These are phyloP conservation scores for Verbena officinalis DNA, from an alignment of 257 asterid species.

Conservation along the genomic window DNA sequence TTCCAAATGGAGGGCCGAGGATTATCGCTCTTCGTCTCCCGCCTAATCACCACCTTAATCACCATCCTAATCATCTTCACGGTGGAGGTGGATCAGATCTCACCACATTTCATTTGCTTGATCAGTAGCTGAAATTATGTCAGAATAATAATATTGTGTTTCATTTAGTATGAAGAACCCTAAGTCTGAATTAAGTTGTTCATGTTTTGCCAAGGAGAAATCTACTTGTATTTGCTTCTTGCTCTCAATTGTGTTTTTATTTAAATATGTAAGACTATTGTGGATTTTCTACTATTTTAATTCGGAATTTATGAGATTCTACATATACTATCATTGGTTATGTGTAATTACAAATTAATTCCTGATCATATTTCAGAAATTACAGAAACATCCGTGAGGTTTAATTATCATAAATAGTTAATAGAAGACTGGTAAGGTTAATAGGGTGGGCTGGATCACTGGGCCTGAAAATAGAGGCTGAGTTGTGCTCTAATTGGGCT, in stretches of 20 bases:
- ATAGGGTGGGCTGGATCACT: no score
- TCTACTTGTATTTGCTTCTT: constrained; percentile 5
- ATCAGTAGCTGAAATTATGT: constrained; percentile 37
- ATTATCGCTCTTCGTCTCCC: constrained; percentile 58
- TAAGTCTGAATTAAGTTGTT: constrained; percentile 5
- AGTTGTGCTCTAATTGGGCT: no score
- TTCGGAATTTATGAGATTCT: no score
- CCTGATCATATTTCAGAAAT: no score
- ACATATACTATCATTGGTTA: no score
- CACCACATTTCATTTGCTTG: constrained; percentile 73
- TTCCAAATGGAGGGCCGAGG: constrained; percentile 54
- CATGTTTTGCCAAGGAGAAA: neutral
- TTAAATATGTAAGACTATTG: constrained; percentile 24
- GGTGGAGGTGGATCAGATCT: constrained; percentile 83
- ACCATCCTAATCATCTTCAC: constrained; percentile 51
- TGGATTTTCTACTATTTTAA: neutral
- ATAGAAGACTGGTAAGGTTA: no score
- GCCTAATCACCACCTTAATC: constrained; percentile 37
- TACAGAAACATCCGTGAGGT: no score
- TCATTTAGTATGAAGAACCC: neutral
- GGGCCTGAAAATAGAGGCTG: no score
- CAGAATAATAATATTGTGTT: constrained; percentile 8
- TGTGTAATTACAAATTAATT: no score
- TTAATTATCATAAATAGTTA: no score
- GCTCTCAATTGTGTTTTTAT: neutral